Conservation (phyloP, 768 basidiomycete genomes). For the Auricularia cornea region DNA sequence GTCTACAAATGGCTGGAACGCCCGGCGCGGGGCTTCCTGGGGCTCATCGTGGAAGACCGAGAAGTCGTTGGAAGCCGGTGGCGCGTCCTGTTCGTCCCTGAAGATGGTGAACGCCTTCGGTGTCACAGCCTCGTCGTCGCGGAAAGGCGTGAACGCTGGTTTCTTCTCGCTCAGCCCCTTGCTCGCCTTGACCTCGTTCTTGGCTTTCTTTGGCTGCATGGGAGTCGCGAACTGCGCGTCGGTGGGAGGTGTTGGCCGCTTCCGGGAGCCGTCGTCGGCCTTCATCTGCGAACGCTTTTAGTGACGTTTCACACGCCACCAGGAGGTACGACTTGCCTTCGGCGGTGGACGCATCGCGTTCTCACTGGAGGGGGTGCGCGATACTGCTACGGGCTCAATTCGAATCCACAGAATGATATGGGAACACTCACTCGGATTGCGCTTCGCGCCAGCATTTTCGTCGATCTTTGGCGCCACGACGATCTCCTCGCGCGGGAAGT, state of each 20-base stretch:
- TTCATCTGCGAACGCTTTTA: too few species aligned
- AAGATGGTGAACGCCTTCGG: neutral
- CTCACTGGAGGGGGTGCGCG: neutral
- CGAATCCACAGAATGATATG: neutral
- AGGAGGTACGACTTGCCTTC: neutral
- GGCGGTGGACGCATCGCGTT: neutral
- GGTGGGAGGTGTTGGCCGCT: neutral
- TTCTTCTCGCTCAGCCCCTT: neutral
- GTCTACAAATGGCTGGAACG: constrained; percentile 64
- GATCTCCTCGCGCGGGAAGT: too few species aligned
- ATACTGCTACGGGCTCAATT: neutral
- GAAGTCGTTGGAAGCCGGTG: neutral
- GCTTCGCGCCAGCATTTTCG: constrained; percentile 11
- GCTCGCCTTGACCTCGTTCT: neutral
- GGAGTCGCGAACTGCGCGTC: neutral
- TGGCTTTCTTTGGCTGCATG: neutral
- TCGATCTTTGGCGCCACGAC: neutral
- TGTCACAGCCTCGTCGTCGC: neutral
- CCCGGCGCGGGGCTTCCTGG: constrained; percentile 18
- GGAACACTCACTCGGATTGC: constrained; percentile 29
- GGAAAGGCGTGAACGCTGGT: neutral
- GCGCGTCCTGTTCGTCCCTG: neutral
- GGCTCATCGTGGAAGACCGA: neutral
- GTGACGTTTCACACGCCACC: neutral
- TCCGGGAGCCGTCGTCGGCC: neutral